These are phyloP conservation scores for Aspergillus affinis DNA, from an alignment of 495 filamentous ascomycete species.

Conservation along the genomic window DNA sequence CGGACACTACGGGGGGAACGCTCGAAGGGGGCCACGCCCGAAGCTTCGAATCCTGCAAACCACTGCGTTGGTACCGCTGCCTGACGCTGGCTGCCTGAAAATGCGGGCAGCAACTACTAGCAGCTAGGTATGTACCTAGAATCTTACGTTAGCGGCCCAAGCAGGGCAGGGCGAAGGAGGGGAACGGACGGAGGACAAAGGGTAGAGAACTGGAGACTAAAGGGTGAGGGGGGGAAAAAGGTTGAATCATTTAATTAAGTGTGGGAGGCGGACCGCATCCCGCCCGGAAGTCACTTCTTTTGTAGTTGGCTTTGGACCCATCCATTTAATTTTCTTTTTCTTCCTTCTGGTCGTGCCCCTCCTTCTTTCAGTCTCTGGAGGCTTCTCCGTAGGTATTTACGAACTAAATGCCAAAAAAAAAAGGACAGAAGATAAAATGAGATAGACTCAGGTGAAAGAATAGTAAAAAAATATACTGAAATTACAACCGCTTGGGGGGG, in stretches of 20 bases:
- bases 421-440: neutral
- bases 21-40: slow-evolving; percentile 12
- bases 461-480: too few relatives aligned
- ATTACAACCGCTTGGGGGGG: too few relatives aligned
- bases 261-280: slow-evolving; percentile 27
- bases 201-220: neutral
- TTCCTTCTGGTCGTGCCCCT: neutral
- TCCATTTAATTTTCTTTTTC: slow-evolving; percentile 4
- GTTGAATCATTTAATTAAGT: slow-evolving; percentile 12
- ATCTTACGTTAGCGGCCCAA: slow-evolving; percentile 16
- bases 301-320: slow-evolving; percentile 4
- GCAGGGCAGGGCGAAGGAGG: too few relatives aligned
- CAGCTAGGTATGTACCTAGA: too few relatives aligned
- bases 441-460: too few relatives aligned
- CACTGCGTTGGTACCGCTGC: slow-evolving; percentile 21
- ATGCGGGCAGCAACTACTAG: slow-evolving; percentile 13
- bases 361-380: too few relatives aligned
- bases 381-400: too few relatives aligned
- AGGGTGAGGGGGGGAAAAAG: neutral
- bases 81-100: slow-evolving; percentile 14
- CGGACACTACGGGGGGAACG: slow-evolving; percentile 16
- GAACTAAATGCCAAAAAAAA: too few relatives aligned
- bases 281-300: slow-evolving; percentile 26
- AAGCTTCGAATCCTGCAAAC: slow-evolving; percentile 22
- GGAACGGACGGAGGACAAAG: too few relatives aligned